Evolutionary conservation across 176 grass and related monocot genomes (phyloP).

Genomic region (Musa schizocarpa): DNA sequence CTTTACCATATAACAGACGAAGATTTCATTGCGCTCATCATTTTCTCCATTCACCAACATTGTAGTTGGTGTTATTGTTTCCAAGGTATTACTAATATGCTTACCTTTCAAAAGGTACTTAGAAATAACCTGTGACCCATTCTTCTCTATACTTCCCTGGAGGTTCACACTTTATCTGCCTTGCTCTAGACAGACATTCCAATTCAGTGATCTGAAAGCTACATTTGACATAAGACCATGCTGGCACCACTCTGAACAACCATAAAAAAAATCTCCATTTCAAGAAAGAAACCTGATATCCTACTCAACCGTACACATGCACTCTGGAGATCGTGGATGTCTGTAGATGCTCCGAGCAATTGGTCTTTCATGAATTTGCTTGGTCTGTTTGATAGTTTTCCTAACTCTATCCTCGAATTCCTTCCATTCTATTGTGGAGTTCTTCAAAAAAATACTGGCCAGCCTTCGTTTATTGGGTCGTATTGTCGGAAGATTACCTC

Average conservation of each 20-base stretch:
- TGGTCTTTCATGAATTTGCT: slow-evolving; percentile 82
- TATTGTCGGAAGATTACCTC: slow-evolving; percentile 63
- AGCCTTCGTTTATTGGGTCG: slow-evolving; percentile 79
- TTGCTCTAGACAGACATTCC: not conserved
- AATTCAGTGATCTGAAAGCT: not conserved
- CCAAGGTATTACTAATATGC: not conserved
- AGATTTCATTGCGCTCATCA: not conserved
- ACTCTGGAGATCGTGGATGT: slow-evolving; percentile 75
- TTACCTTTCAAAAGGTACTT: not conserved
- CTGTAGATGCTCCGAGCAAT: slow-evolving; percentile 80
- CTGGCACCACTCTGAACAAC: not conserved
- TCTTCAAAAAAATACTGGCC: slow-evolving; percentile 78
- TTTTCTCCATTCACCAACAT: not conserved
- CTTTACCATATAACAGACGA: not conserved
- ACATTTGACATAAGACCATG: not conserved
- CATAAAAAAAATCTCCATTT: not conserved
- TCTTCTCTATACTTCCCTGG: not conserved
- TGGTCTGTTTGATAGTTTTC: slow-evolving; percentile 88
- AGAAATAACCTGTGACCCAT: not conserved
- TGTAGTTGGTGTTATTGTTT: not conserved
- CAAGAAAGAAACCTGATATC: not conserved
- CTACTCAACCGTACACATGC: slow-evolving; percentile 81
- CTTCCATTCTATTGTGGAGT: slow-evolving; percentile 84
- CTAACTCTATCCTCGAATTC: slow-evolving; percentile 85
- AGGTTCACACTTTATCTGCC: not conserved